These are phyloP conservation scores for Kernera saxatilis DNA, from an alignment of 345 rosid species.

Conservation along the genomic window DNA sequence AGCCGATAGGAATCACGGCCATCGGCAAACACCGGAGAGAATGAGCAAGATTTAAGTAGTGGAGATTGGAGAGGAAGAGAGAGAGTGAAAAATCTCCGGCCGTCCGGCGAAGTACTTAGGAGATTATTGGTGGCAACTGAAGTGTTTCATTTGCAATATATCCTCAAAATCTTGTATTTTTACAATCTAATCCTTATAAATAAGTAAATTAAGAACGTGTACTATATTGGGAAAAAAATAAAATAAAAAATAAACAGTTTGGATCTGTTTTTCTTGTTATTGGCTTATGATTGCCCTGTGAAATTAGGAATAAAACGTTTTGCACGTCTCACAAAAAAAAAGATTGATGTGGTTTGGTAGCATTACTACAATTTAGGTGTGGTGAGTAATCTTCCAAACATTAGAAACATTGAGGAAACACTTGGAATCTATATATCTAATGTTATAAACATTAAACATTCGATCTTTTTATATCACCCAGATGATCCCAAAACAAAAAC, in stretches of 20 bases:
- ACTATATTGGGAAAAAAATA: too few relatives aligned
- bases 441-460: neutral
- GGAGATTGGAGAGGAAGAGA: neutral
- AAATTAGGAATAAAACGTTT: neutral
- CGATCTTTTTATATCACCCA: constrained; percentile 15
- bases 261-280: neutral
- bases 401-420: neutral
- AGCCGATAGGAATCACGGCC: constrained; percentile 55
- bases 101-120: constrained; percentile 24
- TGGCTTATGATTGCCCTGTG: neutral
- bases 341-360: constrained; percentile 11
- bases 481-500: neutral
- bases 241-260: too few relatives aligned
- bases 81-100: neutral
- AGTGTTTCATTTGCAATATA: neutral
- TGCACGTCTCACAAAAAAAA: neutral
- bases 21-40: constrained; percentile 30
- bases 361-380: neutral
- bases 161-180: neutral
- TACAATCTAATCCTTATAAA: neutral
- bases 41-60: neutral
- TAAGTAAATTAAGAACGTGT: neutral
- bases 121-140: neutral
- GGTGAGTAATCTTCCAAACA: neutral
- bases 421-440: neutral